Percentiles rank a stretch among this genome's conserved stretches.
Evolutionary conservation across 176 grass and related monocot genomes (phyloP).

Genomic region (Zoysia pacifica): DNA sequence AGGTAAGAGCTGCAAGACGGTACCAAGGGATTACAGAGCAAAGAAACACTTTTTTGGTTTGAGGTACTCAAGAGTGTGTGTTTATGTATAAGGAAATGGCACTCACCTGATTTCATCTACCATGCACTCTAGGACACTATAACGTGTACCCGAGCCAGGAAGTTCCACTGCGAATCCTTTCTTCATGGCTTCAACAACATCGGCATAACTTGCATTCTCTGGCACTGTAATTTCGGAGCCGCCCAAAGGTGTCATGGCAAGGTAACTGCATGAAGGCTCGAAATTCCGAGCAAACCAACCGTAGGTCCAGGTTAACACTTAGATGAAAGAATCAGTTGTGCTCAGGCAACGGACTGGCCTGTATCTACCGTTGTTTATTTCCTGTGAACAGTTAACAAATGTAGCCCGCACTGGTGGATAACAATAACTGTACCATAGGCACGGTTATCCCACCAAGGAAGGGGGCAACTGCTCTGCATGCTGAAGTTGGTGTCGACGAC

Average conservation of each 20-base stretch:
- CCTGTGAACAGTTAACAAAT: conserved; percentile 34
- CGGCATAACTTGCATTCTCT: neutral
- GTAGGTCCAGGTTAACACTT: fast-evolving
- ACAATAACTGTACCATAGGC: no score
- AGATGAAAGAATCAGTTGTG: conserved; percentile 26
- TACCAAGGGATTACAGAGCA: no score
- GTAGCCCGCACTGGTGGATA: fast-evolving
- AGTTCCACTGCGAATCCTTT: neutral
- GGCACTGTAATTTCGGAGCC: neutral
- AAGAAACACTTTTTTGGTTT: no score
- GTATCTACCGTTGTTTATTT: neutral
- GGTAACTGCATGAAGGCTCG: conserved; percentile 30
- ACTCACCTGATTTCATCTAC: no score
- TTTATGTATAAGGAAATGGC: no score
- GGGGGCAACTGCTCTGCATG: neutral
- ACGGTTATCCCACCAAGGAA: conserved; percentile 1
- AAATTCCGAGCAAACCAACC: neutral
- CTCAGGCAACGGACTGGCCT: conserved; percentile 8
- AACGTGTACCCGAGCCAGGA: no score
- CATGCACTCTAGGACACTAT: no score
- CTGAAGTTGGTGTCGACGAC: conserved; percentile 8
- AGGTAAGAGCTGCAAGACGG: no score
- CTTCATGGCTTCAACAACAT: neutral
- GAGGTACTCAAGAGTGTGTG: no score
- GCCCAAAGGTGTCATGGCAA: conserved; percentile 26